These are phyloP conservation scores for Parietaria judaica DNA, from an alignment of 306 rosid species.

Conservation along the genomic window DNA sequence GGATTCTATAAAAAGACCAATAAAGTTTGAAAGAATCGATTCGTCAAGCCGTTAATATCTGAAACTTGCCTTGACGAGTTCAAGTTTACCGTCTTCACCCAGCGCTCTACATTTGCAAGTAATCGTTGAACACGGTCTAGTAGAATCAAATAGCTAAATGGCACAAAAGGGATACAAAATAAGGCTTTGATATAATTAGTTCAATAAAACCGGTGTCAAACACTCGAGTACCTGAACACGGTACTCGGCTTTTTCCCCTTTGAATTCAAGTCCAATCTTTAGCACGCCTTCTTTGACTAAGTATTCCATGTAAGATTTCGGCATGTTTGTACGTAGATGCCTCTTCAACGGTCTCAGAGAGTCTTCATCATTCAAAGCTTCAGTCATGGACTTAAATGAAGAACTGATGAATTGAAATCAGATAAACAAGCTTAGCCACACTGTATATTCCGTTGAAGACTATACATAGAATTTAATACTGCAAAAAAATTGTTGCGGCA, in stretches of 20 bases:
- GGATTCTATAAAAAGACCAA: background rate
- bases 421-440: background rate
- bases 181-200: background rate
- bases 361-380: constrained; percentile 9
- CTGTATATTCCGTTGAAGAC: no score
- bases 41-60: background rate
- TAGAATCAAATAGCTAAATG: constrained; percentile 26
- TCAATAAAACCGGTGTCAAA: background rate
- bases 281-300: constrained; percentile 16
- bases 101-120: constrained; percentile 31
- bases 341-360: constrained; percentile 17
- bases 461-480: no score
- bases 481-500: no score
- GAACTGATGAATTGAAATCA: background rate
- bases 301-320: constrained; percentile 28
- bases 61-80: constrained; percentile 33
- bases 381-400: constrained; percentile 10
- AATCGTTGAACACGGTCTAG: constrained; percentile 22
- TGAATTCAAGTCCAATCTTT: constrained; percentile 25
- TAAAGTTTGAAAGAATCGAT: background rate
- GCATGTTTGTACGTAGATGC: constrained; percentile 25
- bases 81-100: constrained; percentile 27
- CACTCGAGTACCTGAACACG: constrained; percentile 26
- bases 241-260: constrained; percentile 35
- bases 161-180: background rate